phyloP scores from a whole-genome alignment of 1,284 basidiomycete genomes.

The Austropuccinia psidii region DNA sequence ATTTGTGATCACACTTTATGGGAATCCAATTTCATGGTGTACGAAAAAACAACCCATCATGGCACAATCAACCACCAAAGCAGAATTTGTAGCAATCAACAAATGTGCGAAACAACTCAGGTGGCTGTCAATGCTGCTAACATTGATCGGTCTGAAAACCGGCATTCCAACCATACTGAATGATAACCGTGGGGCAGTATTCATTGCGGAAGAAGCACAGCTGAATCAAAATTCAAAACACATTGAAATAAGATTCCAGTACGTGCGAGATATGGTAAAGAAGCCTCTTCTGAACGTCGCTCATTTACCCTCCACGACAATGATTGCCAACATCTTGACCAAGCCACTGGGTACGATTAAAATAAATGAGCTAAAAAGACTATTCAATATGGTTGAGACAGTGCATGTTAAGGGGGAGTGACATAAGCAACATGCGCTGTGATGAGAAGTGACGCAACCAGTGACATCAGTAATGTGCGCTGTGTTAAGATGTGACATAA shows the following conservation, averaged over 20 bases:
- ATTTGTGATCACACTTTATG: not conserved
- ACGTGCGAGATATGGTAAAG: not conserved
- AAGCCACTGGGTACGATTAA: no score
- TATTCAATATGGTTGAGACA: no score
- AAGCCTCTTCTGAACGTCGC: not conserved
- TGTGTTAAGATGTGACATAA: no score
- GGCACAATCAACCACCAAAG: not conserved
- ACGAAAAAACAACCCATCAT: not conserved
- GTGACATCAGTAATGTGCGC: no score
- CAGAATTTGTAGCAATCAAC: not conserved
- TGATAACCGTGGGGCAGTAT: not conserved
- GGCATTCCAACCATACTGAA: not conserved
- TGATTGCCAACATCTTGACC: not conserved
- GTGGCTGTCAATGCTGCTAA: constrained; percentile 7
- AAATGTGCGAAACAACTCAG: not conserved
- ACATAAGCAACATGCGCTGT: no score
- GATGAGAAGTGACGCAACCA: no score
- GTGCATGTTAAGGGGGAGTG: no score
- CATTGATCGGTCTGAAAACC: not conserved
- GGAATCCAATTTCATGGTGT: constrained; percentile 8
- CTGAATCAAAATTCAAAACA: not conserved
- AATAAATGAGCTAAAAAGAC: no score
- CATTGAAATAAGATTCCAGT: constrained; percentile 7
- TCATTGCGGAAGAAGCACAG: not conserved
- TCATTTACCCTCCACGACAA: not conserved